Evolutionary conservation across 1,284 basidiomycete genomes (phyloP), one percentile per base, ranked within the genome.

Genomic region (Trametes hirsuta): DNA sequence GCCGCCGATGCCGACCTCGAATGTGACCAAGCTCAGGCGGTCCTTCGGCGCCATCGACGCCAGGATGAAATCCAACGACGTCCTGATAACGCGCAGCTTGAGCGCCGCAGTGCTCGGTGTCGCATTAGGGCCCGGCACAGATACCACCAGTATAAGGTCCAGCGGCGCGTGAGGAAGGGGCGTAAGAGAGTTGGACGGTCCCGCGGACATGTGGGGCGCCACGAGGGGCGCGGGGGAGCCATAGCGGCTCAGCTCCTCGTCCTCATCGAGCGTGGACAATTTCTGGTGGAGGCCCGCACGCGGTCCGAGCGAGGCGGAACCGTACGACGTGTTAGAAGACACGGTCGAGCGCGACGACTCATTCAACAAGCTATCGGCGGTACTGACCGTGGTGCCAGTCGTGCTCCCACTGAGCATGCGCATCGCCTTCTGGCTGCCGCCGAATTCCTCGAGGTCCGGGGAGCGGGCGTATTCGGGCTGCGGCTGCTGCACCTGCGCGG

Each of bases 131-230:
- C 88, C 83, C 1, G 96, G 95, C 0, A 98, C 79, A 2, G 95
- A 94, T 42, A 98, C 77, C 57, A 98, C 93, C 53, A 98, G 83
- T 69, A 98, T 93, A 54, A 99, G 82, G 74, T 99, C 97, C 68
- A 97, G 79, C 0, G 95, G 85, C 0, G 95, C 90, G 72, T 98
- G 95, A 15, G 87, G 83, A 3, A 96, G 83, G 8, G 91, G 92
- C 0, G 84, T 78, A 41, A 93, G 83, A 25, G 87, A 88, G 74
- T 93, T 93, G 45, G 87, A 90, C 25, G 90, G 86, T 6, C 87
- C 90, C 21, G 83, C 78, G n/a, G 88, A 87, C 47, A 86, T 82
- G 71, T 91, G 86, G 8, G 91, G 91, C n/a, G 88, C 83, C 25
- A 91, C 88, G 51, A 87, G 75, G 21, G 83, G 75, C 15, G 82